These are phyloP conservation scores for Sporothrix luriei DNA, from an alignment of 2,329 filamentous ascomycete species.

Conservation along the genomic window DNA sequence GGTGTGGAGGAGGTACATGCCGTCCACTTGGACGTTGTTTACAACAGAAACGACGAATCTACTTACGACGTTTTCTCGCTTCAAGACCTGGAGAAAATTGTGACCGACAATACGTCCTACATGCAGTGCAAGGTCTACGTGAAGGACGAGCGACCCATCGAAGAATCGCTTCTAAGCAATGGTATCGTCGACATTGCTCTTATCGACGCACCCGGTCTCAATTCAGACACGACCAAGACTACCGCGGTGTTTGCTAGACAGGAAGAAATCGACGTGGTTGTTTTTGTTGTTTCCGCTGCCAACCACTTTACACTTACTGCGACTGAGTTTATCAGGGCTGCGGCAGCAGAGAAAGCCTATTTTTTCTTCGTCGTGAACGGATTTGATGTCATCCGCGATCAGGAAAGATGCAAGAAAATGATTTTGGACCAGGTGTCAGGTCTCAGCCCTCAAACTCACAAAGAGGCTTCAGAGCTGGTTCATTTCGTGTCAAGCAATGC, in stretches of 20 bases:
- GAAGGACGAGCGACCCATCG: slow-evolving; percentile 82
- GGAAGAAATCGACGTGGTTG: slow-evolving; percentile 97
- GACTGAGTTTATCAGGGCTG: slow-evolving; percentile 96
- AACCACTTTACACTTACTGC: slow-evolving; percentile 98
- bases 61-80: slow-evolving; percentile 88
- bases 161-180: slow-evolving; percentile 94
- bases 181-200: slow-evolving; percentile 97
- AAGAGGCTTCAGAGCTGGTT: slow-evolving; percentile 88
- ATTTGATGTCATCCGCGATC: slow-evolving; percentile 91
- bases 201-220: slow-evolving; percentile 93
- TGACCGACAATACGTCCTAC: slow-evolving; percentile 84
- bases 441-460: slow-evolving; percentile 89
- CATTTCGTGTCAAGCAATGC: slow-evolving; percentile 98
- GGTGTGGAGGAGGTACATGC: slow-evolving; percentile 95
- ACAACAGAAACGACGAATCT: slow-evolving; percentile 87
- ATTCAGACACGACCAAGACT: slow-evolving; percentile 94
- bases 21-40: slow-evolving; percentile 76
- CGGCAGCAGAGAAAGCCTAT: slow-evolving; percentile 94
- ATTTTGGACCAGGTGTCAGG: slow-evolving; percentile 86
- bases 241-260: slow-evolving; percentile 96
- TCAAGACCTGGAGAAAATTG: slow-evolving; percentile 80
- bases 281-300: slow-evolving; percentile 95
- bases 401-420: slow-evolving; percentile 86
- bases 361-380: slow-evolving; percentile 99
- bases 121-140: slow-evolving; percentile 97